phyloP scores from a whole-genome alignment of 2,329 filamentous ascomycete species.

The Apiospora rasikravindrae region DNA sequence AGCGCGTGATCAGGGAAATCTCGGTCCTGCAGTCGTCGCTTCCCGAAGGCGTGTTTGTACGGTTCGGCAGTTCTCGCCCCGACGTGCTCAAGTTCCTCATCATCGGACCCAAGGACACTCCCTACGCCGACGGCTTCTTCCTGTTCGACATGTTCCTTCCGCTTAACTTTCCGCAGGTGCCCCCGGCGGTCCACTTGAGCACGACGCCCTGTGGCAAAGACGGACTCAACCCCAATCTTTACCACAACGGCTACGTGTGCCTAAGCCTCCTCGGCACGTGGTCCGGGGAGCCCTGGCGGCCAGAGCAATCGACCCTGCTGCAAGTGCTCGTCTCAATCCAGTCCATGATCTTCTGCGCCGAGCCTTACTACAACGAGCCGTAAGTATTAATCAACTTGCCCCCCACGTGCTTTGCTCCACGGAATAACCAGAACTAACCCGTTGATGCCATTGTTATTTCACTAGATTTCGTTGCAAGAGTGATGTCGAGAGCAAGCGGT shows the following conservation, averaged over 20 bases:
- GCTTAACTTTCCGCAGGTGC: slow-evolving; percentile 45
- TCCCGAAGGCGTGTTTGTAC: slow-evolving; percentile 57
- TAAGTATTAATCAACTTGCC: not conserved
- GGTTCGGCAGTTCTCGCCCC: slow-evolving; percentile 48
- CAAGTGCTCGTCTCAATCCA: slow-evolving; percentile 62
- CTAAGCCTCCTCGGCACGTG: slow-evolving; percentile 56
- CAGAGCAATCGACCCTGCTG: slow-evolving; percentile 52
- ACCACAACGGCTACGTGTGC: slow-evolving; percentile 54
- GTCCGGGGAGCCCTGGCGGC: slow-evolving; percentile 52
- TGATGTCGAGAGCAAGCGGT: slow-evolving; percentile 30
- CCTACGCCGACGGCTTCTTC: slow-evolving; percentile 59
- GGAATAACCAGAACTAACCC: not conserved
- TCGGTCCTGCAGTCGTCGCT: slow-evolving; percentile 50
- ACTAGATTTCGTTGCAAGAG: slow-evolving; percentile 5
- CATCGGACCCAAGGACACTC: slow-evolving; percentile 53
- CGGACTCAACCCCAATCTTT: slow-evolving; percentile 58
- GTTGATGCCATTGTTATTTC: no score
- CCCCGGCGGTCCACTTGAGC: slow-evolving; percentile 49
- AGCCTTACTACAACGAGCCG: slow-evolving; percentile 62
- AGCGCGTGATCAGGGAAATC: slow-evolving; percentile 51
- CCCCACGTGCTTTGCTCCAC: no score
- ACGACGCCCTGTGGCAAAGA: slow-evolving; percentile 48
- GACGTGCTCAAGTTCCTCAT: slow-evolving; percentile 59
- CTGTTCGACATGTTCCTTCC: slow-evolving; percentile 58
- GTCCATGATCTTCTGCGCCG: slow-evolving; percentile 59